Conservation (phyloP, 306 rosid species). For the Glycine soja region DNA sequence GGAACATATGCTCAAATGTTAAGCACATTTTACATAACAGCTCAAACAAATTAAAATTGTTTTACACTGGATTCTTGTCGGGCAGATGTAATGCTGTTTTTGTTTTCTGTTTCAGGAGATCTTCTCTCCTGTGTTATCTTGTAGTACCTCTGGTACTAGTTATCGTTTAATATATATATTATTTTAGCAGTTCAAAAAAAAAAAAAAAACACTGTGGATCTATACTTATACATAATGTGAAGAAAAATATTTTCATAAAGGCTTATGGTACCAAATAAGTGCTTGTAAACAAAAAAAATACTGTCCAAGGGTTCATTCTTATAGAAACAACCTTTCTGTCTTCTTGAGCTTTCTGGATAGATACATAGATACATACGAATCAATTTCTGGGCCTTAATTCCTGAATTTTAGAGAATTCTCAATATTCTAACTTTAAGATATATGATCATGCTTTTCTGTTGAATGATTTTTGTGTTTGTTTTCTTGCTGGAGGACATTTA, state of each 20-base stretch:
- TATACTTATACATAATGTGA: constrained; percentile 13
- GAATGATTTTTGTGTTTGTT: constrained; percentile 20
- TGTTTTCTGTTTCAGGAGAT: no score
- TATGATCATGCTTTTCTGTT: neutral
- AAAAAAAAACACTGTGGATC: no score
- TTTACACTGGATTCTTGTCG: no score
- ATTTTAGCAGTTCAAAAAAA: no score
- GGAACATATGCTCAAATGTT: constrained; percentile 31
- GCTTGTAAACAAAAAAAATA: constrained; percentile 9
- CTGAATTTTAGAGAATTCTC: neutral
- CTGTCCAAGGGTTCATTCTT: constrained; percentile 26
- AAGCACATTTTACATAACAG: constrained; percentile 28
- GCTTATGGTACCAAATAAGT: constrained; percentile 13
- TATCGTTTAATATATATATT: no score
- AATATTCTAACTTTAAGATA: constrained; percentile 22
- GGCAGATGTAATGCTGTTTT: no score
- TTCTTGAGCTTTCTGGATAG: constrained; percentile 14
- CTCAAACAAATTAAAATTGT: constrained; percentile 21
- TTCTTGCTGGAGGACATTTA: constrained; percentile 25
- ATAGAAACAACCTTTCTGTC: constrained; percentile 27
- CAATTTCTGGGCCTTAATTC: neutral
- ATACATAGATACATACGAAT: constrained; percentile 11
- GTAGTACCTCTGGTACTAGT: no score
- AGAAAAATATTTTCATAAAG: neutral
- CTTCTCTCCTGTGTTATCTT: no score